Evolutionary conservation across 2,329 filamentous ascomycete genomes (phyloP), one percentile per base, ranked within the genome.

Genomic region (Talaromyces rugulosus): DNA sequence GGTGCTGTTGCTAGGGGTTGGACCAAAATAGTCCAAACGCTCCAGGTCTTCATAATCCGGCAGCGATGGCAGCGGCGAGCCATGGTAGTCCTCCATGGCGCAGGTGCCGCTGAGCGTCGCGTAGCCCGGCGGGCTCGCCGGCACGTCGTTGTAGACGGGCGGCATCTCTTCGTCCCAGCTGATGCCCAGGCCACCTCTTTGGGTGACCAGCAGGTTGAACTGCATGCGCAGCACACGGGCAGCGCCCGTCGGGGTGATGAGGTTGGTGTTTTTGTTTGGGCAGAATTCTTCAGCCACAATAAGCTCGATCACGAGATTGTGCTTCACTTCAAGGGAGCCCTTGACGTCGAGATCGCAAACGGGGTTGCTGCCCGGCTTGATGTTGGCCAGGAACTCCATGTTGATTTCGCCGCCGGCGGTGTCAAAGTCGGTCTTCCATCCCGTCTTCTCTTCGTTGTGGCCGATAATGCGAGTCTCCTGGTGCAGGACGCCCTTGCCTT

Each of bases 141-240:
- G 93, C 50, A 98, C 92, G 72, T 98, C 92, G 76, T 95, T 89
- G 77, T 99, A 99, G 67, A 96, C 86, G 0, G 94, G 94, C 12
- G 94, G 94, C 71, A 91, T 88, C 80, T 99, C 94, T 77, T 97
- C 94, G 69, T 98, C 94, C 94, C 95, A 99, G 68, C 90, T 91
- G 69, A 99, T 93, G 57, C 94, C 93, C 73, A 96, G 85, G 18
- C 94, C 94, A 23, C 86, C 85, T 63, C 91, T 86, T 78, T 96
- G 90, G 4, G 93, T 97, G 60, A 98, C 83, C 62, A 87, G 81
- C 59, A 95, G 83, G 69, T 85, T 87, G 80, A 97, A 98, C 74
- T 96, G 91, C 85, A 96, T 97, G 66, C 94, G 86, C 64, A 99
- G 82, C 58, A 98, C 94, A 66, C 94, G 87, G 0, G 94, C 95